These are phyloP conservation scores for Waltergamsia citrina DNA, from an alignment of 2,329 filamentous ascomycete species.

Conservation along the genomic window DNA sequence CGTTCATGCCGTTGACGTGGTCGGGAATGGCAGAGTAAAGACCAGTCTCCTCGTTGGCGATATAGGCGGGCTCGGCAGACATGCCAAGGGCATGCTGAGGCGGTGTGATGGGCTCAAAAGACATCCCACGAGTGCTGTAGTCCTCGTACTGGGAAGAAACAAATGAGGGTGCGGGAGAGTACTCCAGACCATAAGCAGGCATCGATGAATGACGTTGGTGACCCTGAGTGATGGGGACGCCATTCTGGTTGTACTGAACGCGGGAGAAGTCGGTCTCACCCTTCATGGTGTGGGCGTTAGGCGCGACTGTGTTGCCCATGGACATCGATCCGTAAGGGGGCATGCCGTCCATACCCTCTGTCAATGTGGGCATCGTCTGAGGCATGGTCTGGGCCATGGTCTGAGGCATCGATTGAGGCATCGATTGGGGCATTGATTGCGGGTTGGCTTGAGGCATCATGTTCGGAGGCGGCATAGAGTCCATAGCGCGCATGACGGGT, in stretches of 20 bases:
- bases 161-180: slow-evolving; percentile 94
- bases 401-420: slow-evolving; percentile 43
- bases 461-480: slow-evolving; percentile 86
- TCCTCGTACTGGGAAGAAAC: slow-evolving; percentile 98
- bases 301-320: slow-evolving; percentile 60
- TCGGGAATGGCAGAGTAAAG: slow-evolving; percentile 94
- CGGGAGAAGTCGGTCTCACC: slow-evolving; percentile 77
- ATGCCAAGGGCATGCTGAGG: slow-evolving; percentile 82
- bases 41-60: slow-evolving; percentile 94
- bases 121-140: slow-evolving; percentile 92
- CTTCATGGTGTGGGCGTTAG: slow-evolving; percentile 64
- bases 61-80: slow-evolving; percentile 85
- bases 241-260: slow-evolving; percentile 86
- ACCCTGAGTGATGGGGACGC: slow-evolving; percentile 70
- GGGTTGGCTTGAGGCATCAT: slow-evolving; percentile 58
- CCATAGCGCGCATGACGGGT: slow-evolving; percentile 81
- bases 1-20: slow-evolving; percentile 60
- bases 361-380: slow-evolving; percentile 44
- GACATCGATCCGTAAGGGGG: slow-evolving; percentile 58
- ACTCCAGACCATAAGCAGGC: slow-evolving; percentile 90
- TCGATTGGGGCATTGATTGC: slow-evolving; percentile 20
- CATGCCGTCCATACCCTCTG: slow-evolving; percentile 64
- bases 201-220: slow-evolving; percentile 97
- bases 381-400: slow-evolving; percentile 51
- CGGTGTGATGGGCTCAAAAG: slow-evolving; percentile 93